These are phyloP conservation scores for Cladosporium sp. DNA, from an alignment of 2,329 filamentous ascomycete genomes.

Conservation along the genomic window DNA sequence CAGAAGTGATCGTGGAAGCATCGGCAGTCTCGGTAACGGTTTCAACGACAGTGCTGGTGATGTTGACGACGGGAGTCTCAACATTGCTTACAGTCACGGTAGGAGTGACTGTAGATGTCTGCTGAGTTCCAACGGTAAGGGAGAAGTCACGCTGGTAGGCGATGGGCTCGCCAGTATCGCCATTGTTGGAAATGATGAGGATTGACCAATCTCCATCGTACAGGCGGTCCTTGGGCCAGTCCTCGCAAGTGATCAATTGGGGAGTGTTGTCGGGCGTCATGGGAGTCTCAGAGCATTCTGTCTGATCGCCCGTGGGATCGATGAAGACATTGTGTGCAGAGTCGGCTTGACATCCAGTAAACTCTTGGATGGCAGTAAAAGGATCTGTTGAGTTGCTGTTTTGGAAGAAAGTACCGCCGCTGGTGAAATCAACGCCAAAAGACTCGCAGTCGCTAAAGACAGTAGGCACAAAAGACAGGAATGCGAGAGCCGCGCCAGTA, in stretches of 20 bases:
- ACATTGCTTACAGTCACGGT: conserved; percentile 19
- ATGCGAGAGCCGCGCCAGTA: conserved; percentile 13
- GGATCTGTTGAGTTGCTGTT: conserved; percentile 38
- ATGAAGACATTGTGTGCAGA: conserved; percentile 41
- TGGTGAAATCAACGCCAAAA: conserved; percentile 39
- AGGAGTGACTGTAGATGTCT: conserved; percentile 26
- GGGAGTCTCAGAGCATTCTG: conserved; percentile 38
- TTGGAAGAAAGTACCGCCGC: conserved; percentile 43
- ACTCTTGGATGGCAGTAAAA: conserved; percentile 43
- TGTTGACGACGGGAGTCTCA: conserved; percentile 24
- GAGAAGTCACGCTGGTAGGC: conserved; percentile 42
- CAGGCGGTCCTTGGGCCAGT: conserved; percentile 37
- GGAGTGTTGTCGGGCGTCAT: conserved; percentile 37
- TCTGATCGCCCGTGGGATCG: conserved; percentile 38
- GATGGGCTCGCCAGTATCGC: conserved; percentile 37
- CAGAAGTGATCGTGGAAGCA: conserved; percentile 17
- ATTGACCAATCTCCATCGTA: conserved; percentile 42
- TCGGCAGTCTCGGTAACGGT: conserved; percentile 27
- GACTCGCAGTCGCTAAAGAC: conserved; percentile 21
- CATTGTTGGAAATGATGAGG: conserved; percentile 42
- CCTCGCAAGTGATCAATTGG: conserved; percentile 38
- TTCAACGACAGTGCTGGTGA: conserved; percentile 24
- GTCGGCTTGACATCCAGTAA: conserved; percentile 40
- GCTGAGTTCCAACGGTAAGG: conserved; percentile 34
- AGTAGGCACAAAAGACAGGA: conserved; percentile 9